Evolutionary conservation across 208 protist species (phyloP).

Genomic region (Histomonas meleagridis): DNA sequence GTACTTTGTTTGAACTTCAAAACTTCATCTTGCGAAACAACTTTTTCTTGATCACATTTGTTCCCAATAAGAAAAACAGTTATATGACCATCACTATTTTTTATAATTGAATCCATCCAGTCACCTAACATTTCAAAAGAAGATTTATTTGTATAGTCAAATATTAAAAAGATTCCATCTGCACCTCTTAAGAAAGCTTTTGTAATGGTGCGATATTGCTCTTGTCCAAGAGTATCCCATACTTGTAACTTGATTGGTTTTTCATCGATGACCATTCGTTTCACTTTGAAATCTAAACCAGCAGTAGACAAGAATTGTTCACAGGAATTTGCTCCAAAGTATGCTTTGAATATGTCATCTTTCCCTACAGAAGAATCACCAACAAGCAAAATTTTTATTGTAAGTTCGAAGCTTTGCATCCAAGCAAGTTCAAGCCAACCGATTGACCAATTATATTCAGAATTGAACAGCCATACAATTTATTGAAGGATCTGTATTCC

Average conservation of each 20-base stretch:
- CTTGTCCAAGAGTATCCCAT: conserved; percentile 20
- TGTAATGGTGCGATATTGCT: not conserved
- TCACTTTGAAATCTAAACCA: not conserved
- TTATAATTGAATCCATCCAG: not conserved
- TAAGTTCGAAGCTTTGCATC: no score
- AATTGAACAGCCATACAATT: no score
- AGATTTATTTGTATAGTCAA: not conserved
- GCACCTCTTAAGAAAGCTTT: not conserved
- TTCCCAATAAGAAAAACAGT: not conserved
- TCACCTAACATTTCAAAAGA: not conserved
- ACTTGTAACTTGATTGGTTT: not conserved
- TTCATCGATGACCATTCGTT: not conserved
- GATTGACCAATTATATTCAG: no score
- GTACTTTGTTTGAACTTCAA: no score
- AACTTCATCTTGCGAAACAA: no score
- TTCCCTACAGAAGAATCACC: no score
- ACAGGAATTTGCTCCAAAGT: no score
- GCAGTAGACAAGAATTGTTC: no score
- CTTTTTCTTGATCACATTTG: not conserved
- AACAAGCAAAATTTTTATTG: no score
- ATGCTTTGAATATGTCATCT: no score
- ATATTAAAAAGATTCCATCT: not conserved
- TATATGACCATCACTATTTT: not conserved
- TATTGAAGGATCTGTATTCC: no score
- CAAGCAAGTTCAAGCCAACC: no score